phyloP scores from a whole-genome alignment of 2,329 filamentous ascomycete genomes.

The Byssothecium circinans region DNA sequence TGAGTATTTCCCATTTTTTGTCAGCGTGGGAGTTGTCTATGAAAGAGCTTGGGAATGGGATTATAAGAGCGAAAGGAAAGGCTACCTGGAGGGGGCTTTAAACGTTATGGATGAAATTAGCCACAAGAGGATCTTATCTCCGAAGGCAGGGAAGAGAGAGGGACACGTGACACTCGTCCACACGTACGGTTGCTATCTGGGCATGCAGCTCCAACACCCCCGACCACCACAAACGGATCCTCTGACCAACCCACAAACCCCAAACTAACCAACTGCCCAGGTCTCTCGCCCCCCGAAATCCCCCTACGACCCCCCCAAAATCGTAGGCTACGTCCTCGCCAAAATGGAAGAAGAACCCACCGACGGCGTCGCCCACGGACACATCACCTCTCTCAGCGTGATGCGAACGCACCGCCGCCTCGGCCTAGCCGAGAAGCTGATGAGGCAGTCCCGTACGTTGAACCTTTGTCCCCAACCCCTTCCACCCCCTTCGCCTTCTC shows the following conservation, averaged over 20 bases:
- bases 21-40: neutral
- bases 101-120: no score
- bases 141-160: no score
- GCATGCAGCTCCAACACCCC: no score
- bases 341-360: slow-evolving; percentile 99
- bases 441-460: slow-evolving; percentile 81
- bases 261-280: slow-evolving; percentile 27
- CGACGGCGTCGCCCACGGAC: slow-evolving; percentile 88
- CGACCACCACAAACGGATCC: no score
- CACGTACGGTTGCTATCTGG: no score
- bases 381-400: slow-evolving; percentile 92
- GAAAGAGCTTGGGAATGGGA: slow-evolving; percentile 1
- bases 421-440: slow-evolving; percentile 94
- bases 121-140: no score
- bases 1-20: slow-evolving; percentile 30
- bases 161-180: no score
- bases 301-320: slow-evolving; percentile 89
- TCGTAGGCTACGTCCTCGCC: slow-evolving; percentile 97
- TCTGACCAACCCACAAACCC: no score
- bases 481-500: neutral
- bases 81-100: neutral
- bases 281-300: slow-evolving; percentile 76
- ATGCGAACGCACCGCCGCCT: slow-evolving; percentile 93
- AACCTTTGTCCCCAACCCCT: neutral
- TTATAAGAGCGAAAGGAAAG: neutral